phyloP scores from a whole-genome alignment of 176 grass and related monocot genomes.

The Poa pratensis region DNA sequence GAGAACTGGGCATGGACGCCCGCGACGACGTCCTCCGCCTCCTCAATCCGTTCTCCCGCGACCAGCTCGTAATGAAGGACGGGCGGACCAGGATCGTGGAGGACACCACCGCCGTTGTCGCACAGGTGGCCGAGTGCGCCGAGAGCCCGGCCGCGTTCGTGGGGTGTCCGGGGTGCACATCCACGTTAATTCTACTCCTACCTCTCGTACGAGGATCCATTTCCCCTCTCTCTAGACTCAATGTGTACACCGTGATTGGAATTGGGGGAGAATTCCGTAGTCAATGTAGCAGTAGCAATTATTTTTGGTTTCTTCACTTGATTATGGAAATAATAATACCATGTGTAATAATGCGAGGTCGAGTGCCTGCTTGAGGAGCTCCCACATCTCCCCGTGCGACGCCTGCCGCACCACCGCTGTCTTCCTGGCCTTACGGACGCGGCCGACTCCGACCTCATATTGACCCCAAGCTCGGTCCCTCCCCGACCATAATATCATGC shows the following conservation, averaged over 20 bases:
- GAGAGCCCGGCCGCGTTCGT: conserved; percentile 73
- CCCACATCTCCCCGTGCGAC: too few relatives aligned
- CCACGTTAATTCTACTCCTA: conserved; percentile 23
- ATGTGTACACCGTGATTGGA: conserved; percentile 55
- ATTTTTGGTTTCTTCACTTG: conserved; percentile 40
- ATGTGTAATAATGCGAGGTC: conserved; percentile 26
- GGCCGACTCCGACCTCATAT: too few relatives aligned
- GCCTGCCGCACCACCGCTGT: too few relatives aligned
- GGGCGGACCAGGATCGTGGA: too few relatives aligned
- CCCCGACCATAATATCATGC: too few relatives aligned
- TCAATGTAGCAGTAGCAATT: conserved; percentile 39
- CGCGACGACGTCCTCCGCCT: too few relatives aligned
- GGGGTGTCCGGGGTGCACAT: conserved; percentile 66
- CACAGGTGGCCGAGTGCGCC: conserved; percentile 84
- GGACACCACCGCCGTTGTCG: conserved; percentile 51
- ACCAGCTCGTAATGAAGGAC: conserved; percentile 32
- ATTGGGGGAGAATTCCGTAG: not conserved
- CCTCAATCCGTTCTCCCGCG: too few relatives aligned
- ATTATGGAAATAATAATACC: conserved; percentile 29
- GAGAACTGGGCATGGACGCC: too few relatives aligned
- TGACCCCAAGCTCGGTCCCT: too few relatives aligned
- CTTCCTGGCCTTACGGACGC: too few relatives aligned
- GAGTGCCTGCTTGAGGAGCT: too few relatives aligned
- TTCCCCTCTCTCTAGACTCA: conserved; percentile 21
- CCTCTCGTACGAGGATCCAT: not conserved